These are phyloP conservation scores for Phenoliferia sp. DNA, from an alignment of 1,284 basidiomycete species.

Conservation along the genomic window DNA sequence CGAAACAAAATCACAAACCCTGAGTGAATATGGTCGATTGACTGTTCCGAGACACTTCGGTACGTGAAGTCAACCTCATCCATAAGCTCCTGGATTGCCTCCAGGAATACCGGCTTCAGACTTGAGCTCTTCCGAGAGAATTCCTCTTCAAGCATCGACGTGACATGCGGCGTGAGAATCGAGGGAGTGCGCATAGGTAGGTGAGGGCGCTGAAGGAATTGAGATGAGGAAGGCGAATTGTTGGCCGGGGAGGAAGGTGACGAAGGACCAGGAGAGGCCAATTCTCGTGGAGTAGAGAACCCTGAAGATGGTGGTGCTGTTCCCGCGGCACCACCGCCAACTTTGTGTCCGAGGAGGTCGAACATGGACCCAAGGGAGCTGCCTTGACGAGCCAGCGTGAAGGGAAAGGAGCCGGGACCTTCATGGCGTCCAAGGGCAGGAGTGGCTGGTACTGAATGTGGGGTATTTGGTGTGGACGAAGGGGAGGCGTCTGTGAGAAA, in stretches of 20 bases:
- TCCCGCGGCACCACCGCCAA: not conserved
- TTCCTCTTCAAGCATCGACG: conserved; percentile 21
- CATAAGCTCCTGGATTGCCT: conserved; percentile 62
- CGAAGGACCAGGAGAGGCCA: not conserved
- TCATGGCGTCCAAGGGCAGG: conserved; percentile 10
- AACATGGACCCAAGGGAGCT: conserved; percentile 27
- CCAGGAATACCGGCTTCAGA: conserved; percentile 44
- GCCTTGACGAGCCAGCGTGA: not conserved
- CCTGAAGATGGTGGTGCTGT: not conserved
- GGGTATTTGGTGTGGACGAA: conserved; percentile 8
- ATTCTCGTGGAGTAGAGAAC: not conserved
- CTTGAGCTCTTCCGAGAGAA: conserved; percentile 31
- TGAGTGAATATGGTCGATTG: conserved; percentile 92
- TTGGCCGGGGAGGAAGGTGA: conserved; percentile 2
- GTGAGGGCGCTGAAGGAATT: conserved; percentile 14
- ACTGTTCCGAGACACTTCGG: conserved; percentile 88
- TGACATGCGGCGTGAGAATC: not conserved
- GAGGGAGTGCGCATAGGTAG: not conserved
- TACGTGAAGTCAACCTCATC: conserved; percentile 95
- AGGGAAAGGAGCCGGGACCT: conserved; percentile 6
- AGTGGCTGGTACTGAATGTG: conserved; percentile 14
- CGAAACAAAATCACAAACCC: conserved; percentile 58
- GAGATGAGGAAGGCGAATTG: conserved; percentile 13
- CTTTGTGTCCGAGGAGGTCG: conserved; percentile 29
- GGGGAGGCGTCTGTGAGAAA: conserved; percentile 13